A percentile compares a stretch with the other conserved stretches of the same genome.
Conservation (phyloP, 1,284 basidiomycete species). For the Malassezia arunalokei region DNA sequence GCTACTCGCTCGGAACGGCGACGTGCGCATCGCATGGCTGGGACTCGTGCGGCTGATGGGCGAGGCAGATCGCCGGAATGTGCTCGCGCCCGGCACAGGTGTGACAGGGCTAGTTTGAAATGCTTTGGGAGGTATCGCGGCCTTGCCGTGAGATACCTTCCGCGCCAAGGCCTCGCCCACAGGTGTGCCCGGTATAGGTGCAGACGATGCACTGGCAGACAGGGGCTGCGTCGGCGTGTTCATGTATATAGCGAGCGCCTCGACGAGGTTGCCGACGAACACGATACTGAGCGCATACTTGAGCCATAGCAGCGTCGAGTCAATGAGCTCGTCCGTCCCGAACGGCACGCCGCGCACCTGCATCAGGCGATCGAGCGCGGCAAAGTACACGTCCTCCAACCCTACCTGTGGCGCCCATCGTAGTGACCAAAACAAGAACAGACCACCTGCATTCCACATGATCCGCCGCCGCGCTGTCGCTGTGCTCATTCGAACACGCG, state of each 20-base stretch:
- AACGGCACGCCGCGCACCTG: not conserved
- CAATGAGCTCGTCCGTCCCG: slow-evolving; percentile 12
- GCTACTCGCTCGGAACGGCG: not conserved
- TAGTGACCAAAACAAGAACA: not conserved
- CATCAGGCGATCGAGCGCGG: slow-evolving; percentile 2
- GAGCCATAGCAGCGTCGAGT: slow-evolving; percentile 9
- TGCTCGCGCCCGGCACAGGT: not conserved
- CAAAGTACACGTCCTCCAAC: slow-evolving; percentile 9
- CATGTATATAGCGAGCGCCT: not conserved
- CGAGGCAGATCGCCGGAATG: not conserved
- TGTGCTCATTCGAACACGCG: not conserved
- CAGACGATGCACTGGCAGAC: not conserved
- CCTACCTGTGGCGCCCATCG: not conserved
- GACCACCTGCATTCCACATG: slow-evolving; percentile 6
- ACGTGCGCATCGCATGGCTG: not conserved
- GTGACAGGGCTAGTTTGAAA: slow-evolving; percentile 6
- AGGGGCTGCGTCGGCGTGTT: not conserved
- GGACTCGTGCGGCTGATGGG: slow-evolving; percentile 1
- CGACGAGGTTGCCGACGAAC: slow-evolving; percentile 8
- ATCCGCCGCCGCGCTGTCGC: slow-evolving; percentile 14
- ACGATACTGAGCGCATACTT: slow-evolving; percentile 8
- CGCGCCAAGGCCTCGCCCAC: slow-evolving; percentile 14
- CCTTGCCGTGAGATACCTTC: slow-evolving; percentile 1
- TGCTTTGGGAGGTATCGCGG: not conserved
- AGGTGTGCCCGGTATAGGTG: not conserved